Evolutionary conservation across 2,329 filamentous ascomycete genomes (phyloP).

Genomic region (Didymella pinodella): DNA sequence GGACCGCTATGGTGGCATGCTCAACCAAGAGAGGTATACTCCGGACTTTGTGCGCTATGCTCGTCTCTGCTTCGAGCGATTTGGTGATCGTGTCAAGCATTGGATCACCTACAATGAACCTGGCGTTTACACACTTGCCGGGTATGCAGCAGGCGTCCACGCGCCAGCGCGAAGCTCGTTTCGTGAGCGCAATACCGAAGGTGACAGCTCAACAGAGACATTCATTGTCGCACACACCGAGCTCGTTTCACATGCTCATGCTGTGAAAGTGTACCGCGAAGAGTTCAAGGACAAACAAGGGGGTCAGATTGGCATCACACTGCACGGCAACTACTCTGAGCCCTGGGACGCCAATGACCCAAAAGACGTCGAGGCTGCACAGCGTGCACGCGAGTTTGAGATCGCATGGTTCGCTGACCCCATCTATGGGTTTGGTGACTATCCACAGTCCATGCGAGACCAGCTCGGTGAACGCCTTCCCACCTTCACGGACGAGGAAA

Average conservation of each 20-base stretch:
- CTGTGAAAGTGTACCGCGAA: constrained; percentile 50
- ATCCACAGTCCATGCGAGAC: constrained; percentile 51
- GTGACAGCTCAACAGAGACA: constrained; percentile 31
- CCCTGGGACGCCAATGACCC: constrained; percentile 39
- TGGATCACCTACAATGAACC: constrained; percentile 57
- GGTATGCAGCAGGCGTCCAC: constrained; percentile 49
- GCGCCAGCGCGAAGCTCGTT: constrained; percentile 29
- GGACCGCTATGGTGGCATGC: constrained; percentile 30
- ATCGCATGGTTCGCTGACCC: constrained; percentile 53
- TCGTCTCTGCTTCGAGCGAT: constrained; percentile 50
- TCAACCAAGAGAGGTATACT: constrained; percentile 32
- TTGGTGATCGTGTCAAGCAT: constrained; percentile 51
- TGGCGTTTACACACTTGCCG: constrained; percentile 33
- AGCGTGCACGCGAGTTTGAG: constrained; percentile 54
- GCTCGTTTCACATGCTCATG: constrained; percentile 52
- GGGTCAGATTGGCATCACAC: constrained; percentile 53
- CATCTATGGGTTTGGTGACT: constrained; percentile 46
- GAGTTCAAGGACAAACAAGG: constrained; percentile 52
- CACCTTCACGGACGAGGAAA: constrained; percentile 52
- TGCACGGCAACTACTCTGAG: constrained; percentile 55
- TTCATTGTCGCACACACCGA: constrained; percentile 52
- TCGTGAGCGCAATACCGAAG: constrained; percentile 18
- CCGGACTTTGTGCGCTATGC: constrained; percentile 50
- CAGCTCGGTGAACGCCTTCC: constrained; percentile 50
- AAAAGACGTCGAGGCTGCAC: constrained; percentile 31